A percentile compares a stretch with the other conserved stretches of the same genome.
These are phyloP conservation scores for Irineochytrium annulatum DNA, from an alignment of 192 early-diverging fungal genomes.

Conservation along the genomic window DNA sequence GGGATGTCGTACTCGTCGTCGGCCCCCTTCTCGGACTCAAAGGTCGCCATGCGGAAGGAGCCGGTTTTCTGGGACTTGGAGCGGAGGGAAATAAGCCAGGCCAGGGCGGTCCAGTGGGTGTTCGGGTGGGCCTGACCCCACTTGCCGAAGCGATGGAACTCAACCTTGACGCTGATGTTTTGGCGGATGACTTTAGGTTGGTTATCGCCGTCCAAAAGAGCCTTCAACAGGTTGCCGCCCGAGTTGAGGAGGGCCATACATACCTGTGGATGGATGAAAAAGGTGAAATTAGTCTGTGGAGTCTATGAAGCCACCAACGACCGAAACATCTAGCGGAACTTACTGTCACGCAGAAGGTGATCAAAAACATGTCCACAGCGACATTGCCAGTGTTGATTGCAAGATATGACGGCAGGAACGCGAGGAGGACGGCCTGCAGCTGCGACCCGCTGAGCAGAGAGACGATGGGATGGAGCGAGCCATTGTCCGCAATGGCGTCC, in stretches of 20 bases:
- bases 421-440: constrained; percentile 22
- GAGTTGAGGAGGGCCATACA: constrained; percentile 23
- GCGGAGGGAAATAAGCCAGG: constrained; percentile 28
- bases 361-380: constrained; percentile 41
- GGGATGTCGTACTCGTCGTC: constrained; percentile 20
- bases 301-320: too few relatives aligned
- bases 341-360: constrained; percentile 28
- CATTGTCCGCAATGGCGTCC: constrained; percentile 6
- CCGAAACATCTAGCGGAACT: too few relatives aligned
- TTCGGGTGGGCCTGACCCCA: constrained; percentile 22
- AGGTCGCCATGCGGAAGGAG: constrained; percentile 30
- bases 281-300: too few relatives aligned
- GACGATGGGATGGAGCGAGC: background rate
- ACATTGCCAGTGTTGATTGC: constrained; percentile 30
- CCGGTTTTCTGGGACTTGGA: constrained; percentile 26
- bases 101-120: constrained; percentile 27
- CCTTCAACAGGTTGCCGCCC: constrained; percentile 17
- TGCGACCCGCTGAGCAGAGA: background rate
- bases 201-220: constrained; percentile 17
- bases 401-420: constrained; percentile 27
- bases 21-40: constrained; percentile 15
- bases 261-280: too few relatives aligned
- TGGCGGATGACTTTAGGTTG: too few relatives aligned
- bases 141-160: constrained; percentile 26
- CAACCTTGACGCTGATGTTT: constrained; percentile 26